phyloP scores from a whole-genome alignment of 805 yeast genomes.

The Saturnispora galanensis region DNA sequence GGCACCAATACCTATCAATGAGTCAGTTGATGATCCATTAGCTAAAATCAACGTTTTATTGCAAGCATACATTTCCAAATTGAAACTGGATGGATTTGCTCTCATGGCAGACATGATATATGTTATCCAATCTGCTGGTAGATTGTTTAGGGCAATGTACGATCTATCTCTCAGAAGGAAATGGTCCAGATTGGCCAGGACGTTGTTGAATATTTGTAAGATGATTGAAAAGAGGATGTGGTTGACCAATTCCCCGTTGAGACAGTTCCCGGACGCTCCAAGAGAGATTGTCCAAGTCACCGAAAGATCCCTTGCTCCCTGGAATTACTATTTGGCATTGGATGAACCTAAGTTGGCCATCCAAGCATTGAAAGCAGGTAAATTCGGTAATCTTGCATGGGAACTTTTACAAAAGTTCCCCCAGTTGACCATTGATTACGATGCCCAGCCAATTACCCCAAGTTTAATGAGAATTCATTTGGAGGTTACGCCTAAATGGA shows the following conservation, averaged over 20 bases:
- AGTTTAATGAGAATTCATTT: conserved; percentile 56
- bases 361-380: conserved; percentile 66
- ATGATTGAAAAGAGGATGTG: conserved; percentile 78
- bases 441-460: conserved; percentile 70
- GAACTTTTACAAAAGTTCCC: conserved; percentile 69
- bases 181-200: conserved; percentile 59
- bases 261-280: conserved; percentile 75
- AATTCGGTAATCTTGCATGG: conserved; percentile 49
- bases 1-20: conserved; percentile 83
- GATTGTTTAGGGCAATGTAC: conserved; percentile 75
- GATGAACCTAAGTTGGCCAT: conserved; percentile 65
- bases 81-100: conserved; percentile 79
- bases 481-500: conserved; percentile 63
- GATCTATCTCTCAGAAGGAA: conserved; percentile 63
- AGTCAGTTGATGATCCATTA: conserved; percentile 53
- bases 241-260: conserved; percentile 74
- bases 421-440: conserved; percentile 43
- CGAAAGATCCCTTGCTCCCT: conserved; percentile 76
- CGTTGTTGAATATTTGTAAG: conserved; percentile 56
- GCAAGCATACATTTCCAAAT: conserved; percentile 77
- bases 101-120: conserved; percentile 88
- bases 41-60: conserved; percentile 73
- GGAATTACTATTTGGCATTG: conserved; percentile 64
- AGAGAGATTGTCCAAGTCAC: conserved; percentile 57
- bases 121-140: conserved; percentile 85